Evolutionary conservation across 768 basidiomycete species (phyloP).

Genomic region (Sistotremastrum suecicum): DNA sequence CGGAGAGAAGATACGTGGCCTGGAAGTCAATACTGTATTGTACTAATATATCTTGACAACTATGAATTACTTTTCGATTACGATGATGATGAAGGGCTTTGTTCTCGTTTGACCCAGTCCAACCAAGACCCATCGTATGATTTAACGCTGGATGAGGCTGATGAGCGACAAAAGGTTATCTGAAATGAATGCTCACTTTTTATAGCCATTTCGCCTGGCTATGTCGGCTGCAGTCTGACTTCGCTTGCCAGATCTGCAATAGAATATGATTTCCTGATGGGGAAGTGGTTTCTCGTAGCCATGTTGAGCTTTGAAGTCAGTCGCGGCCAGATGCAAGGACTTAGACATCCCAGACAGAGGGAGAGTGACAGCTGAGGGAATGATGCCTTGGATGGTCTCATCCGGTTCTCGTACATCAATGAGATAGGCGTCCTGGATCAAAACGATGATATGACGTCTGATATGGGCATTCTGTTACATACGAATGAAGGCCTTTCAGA

Average conservation of each 20-base stretch:
- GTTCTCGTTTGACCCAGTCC: constrained; percentile 58
- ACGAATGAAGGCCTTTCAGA: constrained; percentile 22
- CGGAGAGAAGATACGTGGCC: no score
- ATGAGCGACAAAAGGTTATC: neutral
- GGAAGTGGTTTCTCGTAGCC: constrained; percentile 64
- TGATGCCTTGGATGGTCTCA: constrained; percentile 83
- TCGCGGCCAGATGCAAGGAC: constrained; percentile 42
- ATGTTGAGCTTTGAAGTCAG: constrained; percentile 44
- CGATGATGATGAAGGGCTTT: constrained; percentile 13
- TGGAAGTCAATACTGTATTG: no score
- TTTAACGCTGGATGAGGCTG: constrained; percentile 19
- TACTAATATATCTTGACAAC: no score
- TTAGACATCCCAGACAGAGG: constrained; percentile 67
- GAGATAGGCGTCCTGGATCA: constrained; percentile 45
- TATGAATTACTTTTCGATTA: no score
- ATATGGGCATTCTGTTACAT: neutral
- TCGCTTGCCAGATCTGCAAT: constrained; percentile 81
- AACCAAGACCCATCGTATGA: constrained; percentile 86
- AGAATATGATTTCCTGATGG: constrained; percentile 71
- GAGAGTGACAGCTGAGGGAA: constrained; percentile 83
- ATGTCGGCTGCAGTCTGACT: constrained; percentile 72
- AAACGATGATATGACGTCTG: no score
- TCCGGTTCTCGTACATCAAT: constrained; percentile 91
- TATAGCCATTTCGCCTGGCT: constrained; percentile 68
- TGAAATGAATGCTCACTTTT: constrained; percentile 37